These are phyloP conservation scores for Calvatia gigantea DNA, from an alignment of 768 basidiomycete species.

Conservation along the genomic window DNA sequence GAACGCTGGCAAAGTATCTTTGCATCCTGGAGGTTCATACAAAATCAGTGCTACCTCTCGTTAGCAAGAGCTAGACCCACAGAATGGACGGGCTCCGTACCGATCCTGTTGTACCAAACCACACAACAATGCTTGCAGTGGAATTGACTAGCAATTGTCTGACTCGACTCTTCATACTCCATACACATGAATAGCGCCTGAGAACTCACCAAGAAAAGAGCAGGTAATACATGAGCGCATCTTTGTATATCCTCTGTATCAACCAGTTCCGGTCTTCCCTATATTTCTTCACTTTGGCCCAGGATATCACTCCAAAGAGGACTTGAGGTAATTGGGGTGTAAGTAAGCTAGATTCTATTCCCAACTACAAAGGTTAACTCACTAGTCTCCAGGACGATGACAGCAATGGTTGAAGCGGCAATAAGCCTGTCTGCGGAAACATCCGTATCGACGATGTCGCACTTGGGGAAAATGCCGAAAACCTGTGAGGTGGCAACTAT, in stretches of 20 bases:
- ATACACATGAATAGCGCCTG: background rate
- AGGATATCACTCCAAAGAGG: background rate
- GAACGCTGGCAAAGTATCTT: too few relatives aligned
- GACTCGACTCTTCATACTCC: background rate
- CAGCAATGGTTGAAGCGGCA: background rate
- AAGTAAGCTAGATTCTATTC: background rate
- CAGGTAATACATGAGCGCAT: constrained; percentile 1
- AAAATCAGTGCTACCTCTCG: too few relatives aligned
- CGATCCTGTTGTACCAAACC: background rate
- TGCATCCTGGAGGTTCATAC: too few relatives aligned
- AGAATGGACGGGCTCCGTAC: background rate
- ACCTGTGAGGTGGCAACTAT: background rate
- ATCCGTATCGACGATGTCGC: background rate
- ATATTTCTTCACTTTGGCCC: background rate
- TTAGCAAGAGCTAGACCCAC: too few relatives aligned
- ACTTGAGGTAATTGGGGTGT: too few relatives aligned
- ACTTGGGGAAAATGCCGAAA: background rate
- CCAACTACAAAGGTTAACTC: too few relatives aligned
- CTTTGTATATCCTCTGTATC: background rate
- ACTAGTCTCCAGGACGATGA: background rate
- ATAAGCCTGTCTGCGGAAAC: background rate
- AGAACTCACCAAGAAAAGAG: background rate
- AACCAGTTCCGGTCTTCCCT: background rate
- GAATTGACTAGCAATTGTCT: background rate
- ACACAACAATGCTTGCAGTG: background rate